Base-by-base conservation (phyloP, 164 flowering plant species). In the Dillenia turbinata region DNA sequence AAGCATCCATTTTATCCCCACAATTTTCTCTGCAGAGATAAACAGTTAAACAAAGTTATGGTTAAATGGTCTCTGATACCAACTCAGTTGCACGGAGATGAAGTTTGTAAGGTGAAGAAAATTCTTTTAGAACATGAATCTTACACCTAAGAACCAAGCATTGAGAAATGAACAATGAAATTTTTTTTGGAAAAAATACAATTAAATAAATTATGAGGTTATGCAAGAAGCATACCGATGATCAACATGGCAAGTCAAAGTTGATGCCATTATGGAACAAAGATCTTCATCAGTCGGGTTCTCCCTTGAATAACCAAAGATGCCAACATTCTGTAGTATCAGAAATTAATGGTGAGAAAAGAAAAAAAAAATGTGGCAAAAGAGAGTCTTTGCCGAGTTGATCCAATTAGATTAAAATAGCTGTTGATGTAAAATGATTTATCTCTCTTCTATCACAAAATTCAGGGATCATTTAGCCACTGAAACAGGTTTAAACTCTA, bases 191-290 rank as follows among this genome's bases (percentile, higher is more conserved):
- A 9, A 2, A 47, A 26, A n/a, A 9, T 40, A 45, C 8, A 12
- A 12, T 12, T 2, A 44, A 47, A 61, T 40, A n/a, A 14, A 57
- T 12, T 45, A 44, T 33, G 40, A 33, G 6, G 61, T 16, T 57
- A 53, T 2, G 59, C 6, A 3, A 69, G 62, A 44, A 49, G 9
- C 78, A 60, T 84, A 86, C 92, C 68, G 76, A 63, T 86, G 85
- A 77, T 87, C 89, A 62, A 87, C 66, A 9, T 88, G 82, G 70
- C 89, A 87, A 56, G 89, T 87, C 72, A 87, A 69, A 55, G 78
- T 83, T 47, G 77, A 72, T 53, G 72, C 76, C 60, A 83, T 73
- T 26, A 77, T 68, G 54, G 79, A 72, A 75, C 88, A 73, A 60
- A 87, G 67, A 47, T 80, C 89, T 51, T 78, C 84, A 67, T 84